Evolutionary conservation across 2,329 filamentous ascomycete genomes (phyloP), one percentile per base, ranked within the genome.

Genomic region (Coleophoma crateriformis): DNA sequence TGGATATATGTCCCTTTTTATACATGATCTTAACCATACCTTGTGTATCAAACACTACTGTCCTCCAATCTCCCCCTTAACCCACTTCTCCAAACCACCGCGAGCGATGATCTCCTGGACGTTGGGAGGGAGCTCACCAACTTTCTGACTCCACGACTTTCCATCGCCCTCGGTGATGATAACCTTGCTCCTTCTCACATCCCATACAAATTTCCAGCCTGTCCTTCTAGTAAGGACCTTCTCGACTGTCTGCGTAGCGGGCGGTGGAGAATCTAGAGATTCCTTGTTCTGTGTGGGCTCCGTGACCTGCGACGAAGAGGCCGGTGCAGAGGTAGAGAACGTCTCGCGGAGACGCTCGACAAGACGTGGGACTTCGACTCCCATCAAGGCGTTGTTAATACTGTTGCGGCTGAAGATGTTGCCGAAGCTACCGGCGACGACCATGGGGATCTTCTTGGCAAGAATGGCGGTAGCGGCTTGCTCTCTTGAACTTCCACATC

Each of bases 401-500:
- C 78, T 81, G 70, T 90, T 90, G 3, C 88, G 73, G 60, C 75
- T 77, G 65, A 94, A 95, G 65, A 92, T 95, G 69, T 90, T 94
- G 49, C 85, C 82, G 61, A 95, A 91, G 68, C 84, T 90, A 44
- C 87, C 88, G 0, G 87, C 77, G 0, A 95, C 82, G 1, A 95
- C 88, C 2, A 95, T 78, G 0, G 85, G 86, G 51, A 95, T 91
- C 58, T 85, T 68, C 69, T 85, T 89, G 14, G 90, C 89, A 1
- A 95, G 74, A 49, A 95, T 86, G 0, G 90, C 86, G 0, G 92
- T 96, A 0, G 91, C 91, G 6, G 90, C 90, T 67, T 96, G 89
- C 67, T 96, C 91, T 48, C 91, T 75, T 1, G 84, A 90, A 50
- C 75, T 82, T 15, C 90, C 90, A 57, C 84, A 90, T 44, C 92